Base-by-base conservation (phyloP, 192 early-diverging fungal genomes). In the Coemansia brasiliensis region DNA sequence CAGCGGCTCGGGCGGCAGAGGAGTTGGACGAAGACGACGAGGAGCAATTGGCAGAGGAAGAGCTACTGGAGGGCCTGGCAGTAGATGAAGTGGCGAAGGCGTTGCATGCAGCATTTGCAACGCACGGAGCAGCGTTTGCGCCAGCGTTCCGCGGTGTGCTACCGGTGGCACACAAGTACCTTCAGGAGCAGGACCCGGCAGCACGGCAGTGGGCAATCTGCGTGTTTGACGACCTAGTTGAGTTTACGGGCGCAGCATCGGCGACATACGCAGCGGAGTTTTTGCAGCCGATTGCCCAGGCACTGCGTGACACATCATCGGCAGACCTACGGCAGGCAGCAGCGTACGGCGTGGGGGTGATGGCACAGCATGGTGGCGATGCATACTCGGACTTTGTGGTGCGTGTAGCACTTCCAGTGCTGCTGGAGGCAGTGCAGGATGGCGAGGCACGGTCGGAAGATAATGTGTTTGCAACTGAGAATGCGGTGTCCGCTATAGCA, bases 21-120 rank as follows among this genome's bases (percentile, higher is more conserved):
- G 95, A 98, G 68, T 86, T 89, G 68, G 94, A 97, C 66, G 90
- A 86, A 13, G 94, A 96, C 62, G 93, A 95, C 59, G 97, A 97
- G 61, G 94, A 97, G 61, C 83, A 84, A 29, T 74, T 95, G 44
- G 71, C 83, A 49, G 90, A 89, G 61, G 95, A 97, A 43, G 85
- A 86, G 61, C 83, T 93, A 53, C 60, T 99, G 29, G 69, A 76
- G 69, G 79, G 79, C 22, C 41, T 69, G 50, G 63, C 79, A 6
- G 46, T 74, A 13, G 85, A 84, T 38, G 94, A 95, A 63, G 83
- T 96, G 16, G 86, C 92, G 48, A 85, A 86, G 40, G 83, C 89
- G 5, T 73, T 99, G 55, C 91, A 94, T 63, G 77, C 85, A 15
- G 67, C 96, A 13, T 84, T 99, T 56, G 86, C 87, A 63, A 79